These are phyloP conservation scores for Phytophthora kernoviae DNA, from an alignment of 352 stramenopile species.

Conservation along the genomic window DNA sequence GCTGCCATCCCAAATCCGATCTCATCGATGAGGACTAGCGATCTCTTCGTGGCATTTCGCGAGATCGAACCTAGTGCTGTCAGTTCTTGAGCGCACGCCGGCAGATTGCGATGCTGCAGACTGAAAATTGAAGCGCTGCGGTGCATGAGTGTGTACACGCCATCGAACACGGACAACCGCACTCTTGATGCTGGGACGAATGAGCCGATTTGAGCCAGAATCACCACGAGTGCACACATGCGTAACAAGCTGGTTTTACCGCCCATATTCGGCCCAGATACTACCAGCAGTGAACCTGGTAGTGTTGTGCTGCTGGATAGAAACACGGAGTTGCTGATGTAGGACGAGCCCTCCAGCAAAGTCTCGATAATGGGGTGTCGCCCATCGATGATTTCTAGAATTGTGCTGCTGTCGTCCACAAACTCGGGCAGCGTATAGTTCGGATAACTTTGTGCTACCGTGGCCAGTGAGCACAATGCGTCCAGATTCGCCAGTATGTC, in stretches of 20 bases:
- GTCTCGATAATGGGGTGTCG: conserved; percentile 68
- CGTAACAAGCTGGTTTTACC: conserved; percentile 79
- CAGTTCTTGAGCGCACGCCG: conserved; percentile 20
- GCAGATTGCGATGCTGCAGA: conserved; percentile 1
- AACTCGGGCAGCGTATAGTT: conserved; percentile 48
- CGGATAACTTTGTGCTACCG: conserved; percentile 44
- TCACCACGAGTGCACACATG: conserved; percentile 58
- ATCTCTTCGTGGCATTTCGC: conserved; percentile 28
- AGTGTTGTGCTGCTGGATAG: conserved; percentile 17
- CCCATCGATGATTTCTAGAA: conserved; percentile 53
- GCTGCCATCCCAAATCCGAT: conserved; percentile 45
- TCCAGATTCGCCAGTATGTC: conserved; percentile 63
- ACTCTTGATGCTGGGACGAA: conserved; percentile 56
- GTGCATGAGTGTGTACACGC: conserved; percentile 76
- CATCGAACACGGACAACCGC: conserved; percentile 59
- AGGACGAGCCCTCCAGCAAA: conserved; percentile 33
- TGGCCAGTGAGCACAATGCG: conserved; percentile 62
- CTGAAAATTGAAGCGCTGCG: conserved; percentile 17
- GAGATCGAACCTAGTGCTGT: conserved; percentile 34
- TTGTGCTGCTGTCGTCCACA: conserved; percentile 20
- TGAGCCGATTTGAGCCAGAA: conserved; percentile 73
- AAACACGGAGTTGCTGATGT: conserved; percentile 43
- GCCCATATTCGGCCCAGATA: conserved; percentile 88
- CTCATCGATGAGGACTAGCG: conserved; percentile 53
- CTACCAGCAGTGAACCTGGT: conserved; percentile 34